phyloP scores from a whole-genome alignment of 768 basidiomycete species.

The Filobasidium wieringae region DNA sequence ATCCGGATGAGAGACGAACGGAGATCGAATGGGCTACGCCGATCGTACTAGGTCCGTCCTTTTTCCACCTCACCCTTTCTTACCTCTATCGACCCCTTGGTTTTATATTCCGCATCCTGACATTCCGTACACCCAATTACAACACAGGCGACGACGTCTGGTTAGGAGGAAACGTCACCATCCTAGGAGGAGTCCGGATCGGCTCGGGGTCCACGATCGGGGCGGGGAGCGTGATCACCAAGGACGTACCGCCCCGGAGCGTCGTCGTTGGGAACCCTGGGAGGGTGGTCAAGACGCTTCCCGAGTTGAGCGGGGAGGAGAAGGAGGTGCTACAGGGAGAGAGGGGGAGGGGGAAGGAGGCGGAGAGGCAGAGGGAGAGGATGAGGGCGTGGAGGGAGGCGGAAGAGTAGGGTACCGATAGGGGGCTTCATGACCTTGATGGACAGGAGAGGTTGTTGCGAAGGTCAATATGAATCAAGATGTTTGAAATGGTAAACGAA shows the following conservation, averaged over 20 bases:
- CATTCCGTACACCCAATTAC: not conserved
- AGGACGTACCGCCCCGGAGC: conserved; percentile 22
- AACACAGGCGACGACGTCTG: conserved; percentile 39
- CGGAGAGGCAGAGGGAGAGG: not conserved
- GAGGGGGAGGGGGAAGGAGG: not conserved
- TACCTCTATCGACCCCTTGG: not conserved
- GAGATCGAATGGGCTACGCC: conserved; percentile 33
- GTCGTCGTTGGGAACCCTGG: conserved; percentile 40
- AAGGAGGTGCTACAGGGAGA: not conserved
- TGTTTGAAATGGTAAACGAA: too few relatives aligned
- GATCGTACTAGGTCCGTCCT: conserved; percentile 15
- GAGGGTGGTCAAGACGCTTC: conserved; percentile 34
- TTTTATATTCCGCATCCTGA: too few relatives aligned
- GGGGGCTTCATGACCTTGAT: too few relatives aligned
- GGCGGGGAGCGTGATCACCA: conserved; percentile 36
- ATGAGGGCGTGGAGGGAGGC: too few relatives aligned
- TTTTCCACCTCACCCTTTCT: not conserved
- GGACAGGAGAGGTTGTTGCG: too few relatives aligned
- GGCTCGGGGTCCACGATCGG: conserved; percentile 36
- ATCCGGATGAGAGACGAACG: conserved; percentile 30
- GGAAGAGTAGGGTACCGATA: too few relatives aligned
- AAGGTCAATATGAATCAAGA: too few relatives aligned
- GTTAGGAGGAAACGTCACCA: conserved; percentile 35
- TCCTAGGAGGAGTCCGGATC: conserved; percentile 35
- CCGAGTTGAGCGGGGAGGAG: not conserved